A percentile compares a stretch with the other conserved stretches of the same genome.
These are phyloP conservation scores for Casuarina glauca DNA, from an alignment of 306 rosid species.

Conservation along the genomic window DNA sequence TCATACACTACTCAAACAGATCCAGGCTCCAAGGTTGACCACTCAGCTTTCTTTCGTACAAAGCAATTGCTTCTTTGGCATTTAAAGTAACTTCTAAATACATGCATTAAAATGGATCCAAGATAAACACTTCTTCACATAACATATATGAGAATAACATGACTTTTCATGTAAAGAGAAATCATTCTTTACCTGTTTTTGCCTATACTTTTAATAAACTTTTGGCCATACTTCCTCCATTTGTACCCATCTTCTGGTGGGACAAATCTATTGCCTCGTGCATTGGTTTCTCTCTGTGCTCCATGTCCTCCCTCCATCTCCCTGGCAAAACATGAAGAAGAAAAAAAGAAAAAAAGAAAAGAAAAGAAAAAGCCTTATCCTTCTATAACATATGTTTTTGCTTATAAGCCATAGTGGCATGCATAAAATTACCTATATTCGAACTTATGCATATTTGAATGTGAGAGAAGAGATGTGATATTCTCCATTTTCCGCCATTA, in stretches of 20 bases:
- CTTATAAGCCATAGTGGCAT: too few species aligned
- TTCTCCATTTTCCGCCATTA: too few species aligned
- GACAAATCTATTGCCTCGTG: neutral
- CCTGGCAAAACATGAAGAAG: neutral
- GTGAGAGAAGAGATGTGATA: too few species aligned
- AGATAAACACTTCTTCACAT: too few species aligned
- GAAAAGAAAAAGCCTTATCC: too few species aligned
- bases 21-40: neutral
- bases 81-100: conserved; percentile 8
- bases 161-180: neutral
- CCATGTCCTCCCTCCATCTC: neutral
- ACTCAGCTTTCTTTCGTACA: conserved; percentile 3
- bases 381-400: too few species aligned
- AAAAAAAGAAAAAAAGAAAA: neutral
- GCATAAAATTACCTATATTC: neutral
- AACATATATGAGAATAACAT: neutral
- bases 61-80: conserved; percentile 4
- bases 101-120: neutral
- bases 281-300: neutral
- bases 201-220: conserved; percentile 2
- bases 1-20: neutral
- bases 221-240: conserved; percentile 7
- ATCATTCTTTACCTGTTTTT: neutral
- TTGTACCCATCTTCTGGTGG: conserved; percentile 6
- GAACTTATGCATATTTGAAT: too few species aligned